These are phyloP conservation scores for Thalia dealbata DNA, from an alignment of 176 grass and related monocot genomes.

Conservation along the genomic window DNA sequence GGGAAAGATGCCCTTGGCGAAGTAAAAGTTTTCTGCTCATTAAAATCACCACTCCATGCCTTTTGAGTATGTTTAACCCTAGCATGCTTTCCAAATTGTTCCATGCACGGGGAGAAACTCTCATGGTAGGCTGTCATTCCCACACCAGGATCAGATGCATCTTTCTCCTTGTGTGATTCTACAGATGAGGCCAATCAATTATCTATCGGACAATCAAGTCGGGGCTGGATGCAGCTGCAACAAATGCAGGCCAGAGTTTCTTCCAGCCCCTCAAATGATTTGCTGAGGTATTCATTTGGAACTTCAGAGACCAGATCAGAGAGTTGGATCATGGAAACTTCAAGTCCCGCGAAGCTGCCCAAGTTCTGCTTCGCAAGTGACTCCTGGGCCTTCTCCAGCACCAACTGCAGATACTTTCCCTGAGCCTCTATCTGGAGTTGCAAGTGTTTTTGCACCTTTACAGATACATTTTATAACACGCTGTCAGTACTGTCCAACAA, in stretches of 20 bases:
- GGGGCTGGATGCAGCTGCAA: conserved; percentile 19
- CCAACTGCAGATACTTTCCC: conserved; percentile 81
- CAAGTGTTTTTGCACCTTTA: conserved; percentile 80
- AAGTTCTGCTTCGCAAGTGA: conserved; percentile 49
- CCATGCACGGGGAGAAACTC: background rate
- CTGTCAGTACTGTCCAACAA: background rate
- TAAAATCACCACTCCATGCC: conserved; percentile 8
- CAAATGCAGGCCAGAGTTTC: conserved; percentile 33
- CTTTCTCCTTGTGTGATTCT: conserved; percentile 57
- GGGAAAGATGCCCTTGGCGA: background rate
- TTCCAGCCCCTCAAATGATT: conserved; percentile 16
- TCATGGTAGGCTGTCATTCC: conserved; percentile 9
- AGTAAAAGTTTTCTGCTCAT: conserved; percentile 1
- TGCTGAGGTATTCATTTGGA: conserved; percentile 30
- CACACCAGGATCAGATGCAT: conserved; percentile 26
- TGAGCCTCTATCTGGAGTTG: conserved; percentile 96
- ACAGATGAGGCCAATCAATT: conserved; percentile 57
- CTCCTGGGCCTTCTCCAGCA: conserved; percentile 93
- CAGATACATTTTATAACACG: background rate
- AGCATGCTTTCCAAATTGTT: background rate
- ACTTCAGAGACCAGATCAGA: conserved; percentile 74
- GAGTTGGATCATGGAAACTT: conserved; percentile 71
- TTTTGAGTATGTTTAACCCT: background rate
- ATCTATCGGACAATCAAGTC: conserved; percentile 44
- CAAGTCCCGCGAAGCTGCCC: conserved; percentile 28